Conservation (phyloP, 108 stramenopile genomes). For the Craspedostauros australis region DNA sequence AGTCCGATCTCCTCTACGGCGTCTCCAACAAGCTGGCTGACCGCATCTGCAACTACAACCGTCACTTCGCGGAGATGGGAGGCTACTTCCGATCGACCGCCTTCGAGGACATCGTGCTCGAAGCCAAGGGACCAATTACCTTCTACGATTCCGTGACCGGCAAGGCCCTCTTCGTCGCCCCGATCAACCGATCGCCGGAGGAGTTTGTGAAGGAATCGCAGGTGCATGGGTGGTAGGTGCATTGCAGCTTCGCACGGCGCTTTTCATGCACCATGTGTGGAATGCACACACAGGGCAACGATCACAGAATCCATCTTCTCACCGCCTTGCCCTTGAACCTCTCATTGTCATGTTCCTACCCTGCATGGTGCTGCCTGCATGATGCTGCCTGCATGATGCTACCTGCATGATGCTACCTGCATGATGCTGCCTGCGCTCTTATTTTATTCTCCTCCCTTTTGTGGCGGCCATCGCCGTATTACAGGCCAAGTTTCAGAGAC, state of each 20-base stretch:
- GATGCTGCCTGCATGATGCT: too few relatives aligned
- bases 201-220: constrained; percentile 62
- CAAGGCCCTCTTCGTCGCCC: constrained; percentile 78
- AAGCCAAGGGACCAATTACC: constrained; percentile 37
- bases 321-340: too few relatives aligned
- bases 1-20: constrained; percentile 51
- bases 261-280: not conserved
- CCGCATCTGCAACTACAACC: constrained; percentile 75
- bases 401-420: too few relatives aligned
- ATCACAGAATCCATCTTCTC: too few relatives aligned
- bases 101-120: constrained; percentile 40
- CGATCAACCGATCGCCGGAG: constrained; percentile 61
- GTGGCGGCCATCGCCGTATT: too few relatives aligned
- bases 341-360: too few relatives aligned
- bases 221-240: constrained; percentile 61
- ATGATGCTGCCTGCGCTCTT: not conserved
- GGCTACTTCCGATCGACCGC: constrained; percentile 73
- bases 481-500: too few relatives aligned
- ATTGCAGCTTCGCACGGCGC: not conserved
- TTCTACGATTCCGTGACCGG: constrained; percentile 89
- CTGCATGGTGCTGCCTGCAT: too few relatives aligned
- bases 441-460: too few relatives aligned
- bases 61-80: constrained; percentile 79
- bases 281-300: too few relatives aligned
- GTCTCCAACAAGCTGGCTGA: constrained; percentile 54